A percentile compares a stretch with the other conserved stretches of the same genome.
phyloP scores from a whole-genome alignment of 768 basidiomycete species.

The Amanita thiersii region DNA sequence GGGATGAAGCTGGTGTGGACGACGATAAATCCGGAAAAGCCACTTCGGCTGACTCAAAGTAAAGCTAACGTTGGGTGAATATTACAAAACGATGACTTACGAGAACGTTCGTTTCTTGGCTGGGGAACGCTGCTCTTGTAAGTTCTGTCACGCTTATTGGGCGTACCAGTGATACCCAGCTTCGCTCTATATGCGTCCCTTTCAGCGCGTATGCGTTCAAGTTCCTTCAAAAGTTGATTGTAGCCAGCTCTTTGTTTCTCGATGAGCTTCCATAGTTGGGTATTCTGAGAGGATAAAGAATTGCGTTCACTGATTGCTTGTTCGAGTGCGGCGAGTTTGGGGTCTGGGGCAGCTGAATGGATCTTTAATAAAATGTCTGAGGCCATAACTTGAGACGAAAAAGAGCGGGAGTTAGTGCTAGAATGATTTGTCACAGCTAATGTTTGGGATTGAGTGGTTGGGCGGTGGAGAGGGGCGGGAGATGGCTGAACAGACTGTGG shows the following conservation, averaged over 20 bases:
- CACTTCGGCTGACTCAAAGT: too few species aligned
- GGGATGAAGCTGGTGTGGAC: neutral
- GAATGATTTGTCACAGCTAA: neutral
- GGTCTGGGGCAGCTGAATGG: conserved; percentile 46
- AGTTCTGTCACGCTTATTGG: conserved; percentile 4
- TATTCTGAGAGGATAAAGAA: conserved; percentile 70
- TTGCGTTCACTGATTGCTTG: conserved; percentile 77
- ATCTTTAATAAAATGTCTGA: conserved; percentile 47
- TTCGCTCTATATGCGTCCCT: conserved; percentile 63
- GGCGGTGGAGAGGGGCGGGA: neutral
- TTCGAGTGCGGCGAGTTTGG: conserved; percentile 62
- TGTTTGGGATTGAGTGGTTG: neutral
- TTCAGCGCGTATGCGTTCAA: conserved; percentile 77
- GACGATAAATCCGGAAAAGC: too few species aligned
- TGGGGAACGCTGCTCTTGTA: conserved; percentile 2
- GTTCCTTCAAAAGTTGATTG: conserved; percentile 72
- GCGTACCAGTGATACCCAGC: conserved; percentile 6
- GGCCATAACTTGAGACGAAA: conserved; percentile 23
- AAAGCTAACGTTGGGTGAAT: too few species aligned
- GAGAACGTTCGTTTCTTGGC: conserved; percentile 2
- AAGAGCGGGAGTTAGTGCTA: neutral
- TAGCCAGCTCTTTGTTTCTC: conserved; percentile 87
- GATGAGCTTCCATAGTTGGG: conserved; percentile 91
- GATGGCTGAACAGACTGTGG: conserved; percentile 4
- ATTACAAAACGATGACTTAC: neutral